phyloP scores from a whole-genome alignment of 2,329 filamentous ascomycete species.

The Chaetomium strumarium region DNA sequence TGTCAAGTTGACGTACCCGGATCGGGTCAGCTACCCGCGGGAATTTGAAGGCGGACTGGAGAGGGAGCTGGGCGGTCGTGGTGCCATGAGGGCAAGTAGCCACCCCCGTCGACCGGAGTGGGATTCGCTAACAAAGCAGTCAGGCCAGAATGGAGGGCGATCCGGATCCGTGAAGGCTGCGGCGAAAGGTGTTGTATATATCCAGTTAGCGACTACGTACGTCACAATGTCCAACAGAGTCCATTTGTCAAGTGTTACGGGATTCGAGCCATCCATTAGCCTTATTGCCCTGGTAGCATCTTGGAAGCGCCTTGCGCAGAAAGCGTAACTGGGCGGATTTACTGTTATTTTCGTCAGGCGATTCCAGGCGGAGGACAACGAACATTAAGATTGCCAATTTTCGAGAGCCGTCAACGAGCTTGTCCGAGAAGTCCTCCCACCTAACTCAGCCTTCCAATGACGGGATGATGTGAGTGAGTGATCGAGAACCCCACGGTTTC shows the following conservation, averaged over 20 bases:
- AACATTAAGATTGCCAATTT: too few species aligned
- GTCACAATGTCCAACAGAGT: conserved; percentile 6
- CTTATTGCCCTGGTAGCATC: not conserved
- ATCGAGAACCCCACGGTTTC: too few species aligned
- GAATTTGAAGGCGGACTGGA: conserved; percentile 69
- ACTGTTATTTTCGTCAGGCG: too few species aligned
- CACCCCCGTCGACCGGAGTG: not conserved
- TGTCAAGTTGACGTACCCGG: conserved; percentile 66
- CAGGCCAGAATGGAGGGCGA: conserved; percentile 53
- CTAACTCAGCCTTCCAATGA: too few species aligned
- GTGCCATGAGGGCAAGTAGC: conserved; percentile 59
- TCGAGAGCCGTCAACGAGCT: too few species aligned
- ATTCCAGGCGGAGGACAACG: too few species aligned
- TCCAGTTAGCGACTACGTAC: conserved; percentile 5
- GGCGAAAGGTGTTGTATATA: conserved; percentile 15
- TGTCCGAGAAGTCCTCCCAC: too few species aligned
- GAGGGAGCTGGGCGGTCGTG: conserved; percentile 66
- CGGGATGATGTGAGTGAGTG: too few species aligned
- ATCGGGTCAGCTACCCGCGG: conserved; percentile 61
- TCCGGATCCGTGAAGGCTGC: conserved; percentile 41
- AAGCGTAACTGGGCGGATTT: too few species aligned
- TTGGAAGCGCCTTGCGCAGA: too few species aligned
- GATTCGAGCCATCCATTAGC: too few species aligned
- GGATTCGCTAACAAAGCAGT: conserved; percentile 15
- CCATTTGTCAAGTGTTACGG: conserved; percentile 7